phyloP scores from a whole-genome alignment of 2,329 filamentous ascomycete species.

The Alternaria sp. region DNA sequence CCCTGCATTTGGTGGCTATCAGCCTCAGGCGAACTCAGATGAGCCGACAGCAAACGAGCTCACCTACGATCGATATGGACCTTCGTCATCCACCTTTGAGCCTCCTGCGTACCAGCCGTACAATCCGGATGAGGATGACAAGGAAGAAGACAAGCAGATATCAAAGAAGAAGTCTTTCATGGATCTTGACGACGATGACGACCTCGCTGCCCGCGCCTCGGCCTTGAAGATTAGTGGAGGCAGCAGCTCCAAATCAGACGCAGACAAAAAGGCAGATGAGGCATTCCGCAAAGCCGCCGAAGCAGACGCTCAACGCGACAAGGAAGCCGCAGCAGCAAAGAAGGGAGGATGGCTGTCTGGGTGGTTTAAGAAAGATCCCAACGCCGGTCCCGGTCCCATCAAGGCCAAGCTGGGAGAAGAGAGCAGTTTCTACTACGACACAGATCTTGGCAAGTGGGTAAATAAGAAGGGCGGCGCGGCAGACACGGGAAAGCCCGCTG shows the following conservation, averaged over 20 bases:
- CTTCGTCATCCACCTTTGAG: slow-evolving; percentile 36
- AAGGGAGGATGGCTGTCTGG: slow-evolving; percentile 79
- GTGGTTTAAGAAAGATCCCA: slow-evolving; percentile 81
- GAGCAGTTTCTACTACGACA: slow-evolving; percentile 91
- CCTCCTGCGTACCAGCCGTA: slow-evolving; percentile 55
- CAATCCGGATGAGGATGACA: slow-evolving; percentile 59
- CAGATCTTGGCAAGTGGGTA: slow-evolving; percentile 96
- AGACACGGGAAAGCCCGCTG: slow-evolving; percentile 63
- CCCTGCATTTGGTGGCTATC: slow-evolving; percentile 36
- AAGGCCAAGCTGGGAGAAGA: slow-evolving; percentile 93
- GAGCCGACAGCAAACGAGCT: slow-evolving; percentile 18
- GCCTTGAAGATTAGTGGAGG: slow-evolving; percentile 51
- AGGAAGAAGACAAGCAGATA: slow-evolving; percentile 50
- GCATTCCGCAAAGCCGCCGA: slow-evolving; percentile 84
- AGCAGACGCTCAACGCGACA: slow-evolving; percentile 67
- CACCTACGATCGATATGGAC: slow-evolving; percentile 41
- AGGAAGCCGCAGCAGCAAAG: slow-evolving; percentile 53
- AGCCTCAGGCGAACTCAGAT: slow-evolving; percentile 37
- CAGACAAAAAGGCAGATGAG: slow-evolving; percentile 80
- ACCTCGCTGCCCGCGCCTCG: slow-evolving; percentile 61
- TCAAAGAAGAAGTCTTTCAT: slow-evolving; percentile 76
- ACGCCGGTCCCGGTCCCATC: slow-evolving; percentile 71
- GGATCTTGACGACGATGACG: slow-evolving; percentile 80
- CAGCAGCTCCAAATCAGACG: slow-evolving; percentile 38
- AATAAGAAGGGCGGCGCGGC: slow-evolving; percentile 84